Conservation (phyloP, 2,329 filamentous ascomycete species). For the Sarocladium brachiariae region DNA sequence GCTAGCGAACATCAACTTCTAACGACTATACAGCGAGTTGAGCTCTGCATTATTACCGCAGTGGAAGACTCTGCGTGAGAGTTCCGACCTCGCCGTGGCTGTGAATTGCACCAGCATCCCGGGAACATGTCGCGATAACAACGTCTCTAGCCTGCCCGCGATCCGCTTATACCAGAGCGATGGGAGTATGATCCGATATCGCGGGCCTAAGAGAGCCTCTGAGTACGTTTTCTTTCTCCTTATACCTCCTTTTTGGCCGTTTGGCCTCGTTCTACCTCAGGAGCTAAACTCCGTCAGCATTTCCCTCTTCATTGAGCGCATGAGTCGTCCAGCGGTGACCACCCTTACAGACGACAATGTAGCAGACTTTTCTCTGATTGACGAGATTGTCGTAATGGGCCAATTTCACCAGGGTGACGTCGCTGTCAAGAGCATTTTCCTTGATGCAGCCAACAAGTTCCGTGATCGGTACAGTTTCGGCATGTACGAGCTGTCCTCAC, state of each 20-base stretch:
- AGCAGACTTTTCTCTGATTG: slow-evolving; percentile 27
- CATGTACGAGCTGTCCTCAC: slow-evolving; percentile 11
- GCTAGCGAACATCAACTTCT: too few species aligned
- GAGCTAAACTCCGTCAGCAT: slow-evolving; percentile 20
- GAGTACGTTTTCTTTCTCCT: slow-evolving; percentile 20
- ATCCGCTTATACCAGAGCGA: slow-evolving; percentile 35
- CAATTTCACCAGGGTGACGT: slow-evolving; percentile 24
- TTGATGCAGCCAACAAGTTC: slow-evolving; percentile 26
- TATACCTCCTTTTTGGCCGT: neutral
- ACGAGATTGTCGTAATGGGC: slow-evolving; percentile 37
- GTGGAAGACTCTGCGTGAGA: slow-evolving; percentile 14
- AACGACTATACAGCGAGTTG: slow-evolving; percentile 7
- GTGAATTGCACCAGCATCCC: slow-evolving; percentile 33
- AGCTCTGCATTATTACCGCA: slow-evolving; percentile 14
- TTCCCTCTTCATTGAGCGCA: slow-evolving; percentile 22
- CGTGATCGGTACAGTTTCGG: slow-evolving; percentile 37
- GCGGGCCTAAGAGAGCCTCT: slow-evolving; percentile 33
- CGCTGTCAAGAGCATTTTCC: slow-evolving; percentile 24
- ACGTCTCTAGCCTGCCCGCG: slow-evolving; percentile 38
- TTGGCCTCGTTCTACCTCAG: neutral
- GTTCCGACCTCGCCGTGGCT: slow-evolving; percentile 19
- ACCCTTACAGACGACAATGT: slow-evolving; percentile 9
- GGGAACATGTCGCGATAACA: slow-evolving; percentile 32
- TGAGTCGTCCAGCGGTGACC: slow-evolving; percentile 18
- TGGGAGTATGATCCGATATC: slow-evolving; percentile 30